Base-by-base conservation (phyloP, 1,284 basidiomycete genomes). In the Cryptococcus sp. region DNA sequence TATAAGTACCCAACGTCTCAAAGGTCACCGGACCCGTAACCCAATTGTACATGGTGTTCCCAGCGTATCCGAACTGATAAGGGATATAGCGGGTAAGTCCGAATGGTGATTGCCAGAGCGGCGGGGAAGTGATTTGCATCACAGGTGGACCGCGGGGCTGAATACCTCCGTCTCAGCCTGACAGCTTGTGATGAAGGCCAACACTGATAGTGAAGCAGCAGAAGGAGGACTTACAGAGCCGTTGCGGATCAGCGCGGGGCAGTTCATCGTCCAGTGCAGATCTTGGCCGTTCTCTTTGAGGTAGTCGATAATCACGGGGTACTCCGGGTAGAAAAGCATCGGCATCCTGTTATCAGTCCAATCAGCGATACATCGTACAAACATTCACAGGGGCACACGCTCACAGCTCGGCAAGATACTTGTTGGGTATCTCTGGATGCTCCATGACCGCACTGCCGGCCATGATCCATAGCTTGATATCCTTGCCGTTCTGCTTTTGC, bases 41-140 rank as follows among this genome's bases (percentile, higher is more conserved):
- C 56, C 56, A 58, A 46, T 58, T 58, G 46, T 53, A 58, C 56
- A 58, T 58, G 7, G 51, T 58, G 40, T 58, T 58, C 1, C n/a
- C 44, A 1, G 50, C 50, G 26, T 49, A 53, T 3, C 56, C 56
- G 13, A 47, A 19, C 26, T 50, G 26, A 38, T 47, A 43, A 23
- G 56, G 56, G 29, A 58, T 40, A 25, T 37, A 53, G 15, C 46
- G 43, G 17, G 56, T 53, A 8, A 52, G 15, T 7, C 45, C 19
- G 23, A 26, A 53, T 11, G 56, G 56, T 20, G 20, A 13, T 38
- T 52, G 26, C 34, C 29, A 58, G 17, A 58, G 23, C 10, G 50
- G 56, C 3, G 50, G 54, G 20, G 43, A 48, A n/a, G 50, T 58
- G 51, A 53, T 53, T 26, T 45, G 45, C 22, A 47, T 51, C 26